Base-by-base conservation (phyloP, 257 asterid species). In the Nicotiana knightiana region DNA sequence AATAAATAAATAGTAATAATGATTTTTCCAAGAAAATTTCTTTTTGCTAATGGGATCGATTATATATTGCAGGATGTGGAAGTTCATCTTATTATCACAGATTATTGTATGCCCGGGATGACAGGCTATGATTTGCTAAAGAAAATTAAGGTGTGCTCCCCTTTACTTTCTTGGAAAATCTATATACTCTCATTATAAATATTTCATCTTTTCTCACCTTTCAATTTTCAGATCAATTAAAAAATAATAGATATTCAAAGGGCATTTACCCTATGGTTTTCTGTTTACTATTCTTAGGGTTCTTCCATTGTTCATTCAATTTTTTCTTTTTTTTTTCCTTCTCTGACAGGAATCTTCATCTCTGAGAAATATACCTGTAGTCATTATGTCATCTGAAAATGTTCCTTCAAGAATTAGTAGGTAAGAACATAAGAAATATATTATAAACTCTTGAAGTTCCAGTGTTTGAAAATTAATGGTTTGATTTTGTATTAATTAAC, bases 51-150 rank as follows among this genome's bases (percentile, higher is more conserved):
- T 28, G 30, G 30, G 30, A 28, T 21, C 24, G 24, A 21, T 21
- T 21, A 28, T 28, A 28, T 28, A 28, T 71, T 64, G 81, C 83
- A 86, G 87, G 87, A 80, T 10, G 67, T 84, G 18, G 81, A 81
- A 66, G 84, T 86, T 26, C 65, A 84, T 80, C 73, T 77, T 26
- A 81, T 86, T 16, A 84, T 86, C 13, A 84, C 89, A 13, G 89
- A 86, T 66, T 86, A 86, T 12, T 86, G 84, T 32, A 84, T 86
- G 89, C 89, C 89, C 9, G 89, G 89, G 70, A 81, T 86, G 89
- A 83, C 89, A 30, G 89, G 89, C 64, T 86, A 86, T 81, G 89
- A 86, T 67, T 70, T 81, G 33, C 82, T 86, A 35, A 84, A 83
- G 80, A 85, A 85, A 82, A 63, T 85, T 7, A 85, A 82, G 87